phyloP scores from a whole-genome alignment of 1,284 basidiomycete genomes.

The Naganishia liquefaciens region DNA sequence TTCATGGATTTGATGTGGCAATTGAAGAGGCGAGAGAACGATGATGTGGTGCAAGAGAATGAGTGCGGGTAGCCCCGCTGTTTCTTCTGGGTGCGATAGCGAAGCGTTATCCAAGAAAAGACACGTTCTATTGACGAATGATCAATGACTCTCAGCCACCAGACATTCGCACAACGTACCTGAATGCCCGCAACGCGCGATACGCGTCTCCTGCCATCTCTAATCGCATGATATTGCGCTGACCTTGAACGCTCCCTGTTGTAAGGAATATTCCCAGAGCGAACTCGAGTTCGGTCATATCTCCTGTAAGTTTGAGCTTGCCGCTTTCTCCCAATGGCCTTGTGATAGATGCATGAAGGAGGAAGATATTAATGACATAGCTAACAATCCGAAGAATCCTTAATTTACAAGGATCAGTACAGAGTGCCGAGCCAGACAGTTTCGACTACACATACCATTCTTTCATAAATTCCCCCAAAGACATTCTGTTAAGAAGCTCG shows the following conservation, averaged over 20 bases:
- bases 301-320: constrained; percentile 85
- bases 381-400: constrained; percentile 71
- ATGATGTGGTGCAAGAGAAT: constrained; percentile 88
- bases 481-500: constrained; percentile 71
- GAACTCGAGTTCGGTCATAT: constrained; percentile 96
- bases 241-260: constrained; percentile 56
- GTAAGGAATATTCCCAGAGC: constrained; percentile 74
- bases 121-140: constrained; percentile 62
- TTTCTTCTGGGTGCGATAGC: constrained; percentile 66
- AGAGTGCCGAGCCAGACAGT: constrained; percentile 12
- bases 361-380: constrained; percentile 76
- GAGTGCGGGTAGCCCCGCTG: constrained; percentile 70
- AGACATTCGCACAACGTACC: constrained; percentile 57
- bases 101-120: constrained; percentile 78
- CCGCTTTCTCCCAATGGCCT: constrained; percentile 83
- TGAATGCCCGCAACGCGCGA: constrained; percentile 71
- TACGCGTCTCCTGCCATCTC: constrained; percentile 78
- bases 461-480: constrained; percentile 66
- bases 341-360: constrained; percentile 84
- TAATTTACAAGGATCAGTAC: constrained; percentile 10
- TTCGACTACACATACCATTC: constrained; percentile 64
- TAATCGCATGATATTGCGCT: constrained; percentile 64
- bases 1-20: constrained; percentile 81
- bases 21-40: constrained; percentile 77
- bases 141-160: background rate